Base-by-base conservation (phyloP, 108 stramenopile genomes). In the Fragilaria radians region DNA sequence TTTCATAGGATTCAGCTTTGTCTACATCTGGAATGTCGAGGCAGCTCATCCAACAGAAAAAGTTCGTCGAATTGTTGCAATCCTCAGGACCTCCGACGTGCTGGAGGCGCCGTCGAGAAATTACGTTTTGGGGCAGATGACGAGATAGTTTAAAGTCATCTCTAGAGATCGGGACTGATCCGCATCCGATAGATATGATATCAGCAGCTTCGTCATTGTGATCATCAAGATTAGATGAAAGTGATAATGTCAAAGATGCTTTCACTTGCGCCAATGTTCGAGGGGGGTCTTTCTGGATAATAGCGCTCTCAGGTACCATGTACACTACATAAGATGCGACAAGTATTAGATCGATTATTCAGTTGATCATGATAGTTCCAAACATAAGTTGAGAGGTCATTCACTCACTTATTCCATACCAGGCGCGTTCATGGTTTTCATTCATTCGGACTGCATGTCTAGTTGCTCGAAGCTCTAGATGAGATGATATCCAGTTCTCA, bases 21-120 rank as follows among this genome's bases (percentile, higher is more conserved):
- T 75, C 63, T 18, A 54, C 49, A 57, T 82, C 67, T 2, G 89
- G 89, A 60, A 91, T 81, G 23, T 83, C 79, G 9, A 86, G 42
- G 52, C 89, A 91, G 28, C 64, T 67, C 65, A 83, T 72, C 89
- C 89, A 91, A 68, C 89, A 91, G 66, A 74, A 87, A 61, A 91
- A 91, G 26, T 85, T 85, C 32, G 85, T 87, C 3, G 47, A 46
- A 51, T 91, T 91, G 67, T 84, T 85, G 68, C 89, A 91, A 29
- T 62, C 68, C 25, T 52, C 33, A 14, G 83, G 71, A 30, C 76
- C 70, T 53, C 68, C 50, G 28, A 83, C 81, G 27, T 76, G 70
- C 23, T 77, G 76, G 5, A 80, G 57, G 5, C 83, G 42, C 48
- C 36, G 18, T 5, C 49, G 36, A 19, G 30, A 32, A 47, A 28